These are phyloP conservation scores for Populus hybrid DNA, from an alignment of 441 rosid species.

Conservation along the genomic window DNA sequence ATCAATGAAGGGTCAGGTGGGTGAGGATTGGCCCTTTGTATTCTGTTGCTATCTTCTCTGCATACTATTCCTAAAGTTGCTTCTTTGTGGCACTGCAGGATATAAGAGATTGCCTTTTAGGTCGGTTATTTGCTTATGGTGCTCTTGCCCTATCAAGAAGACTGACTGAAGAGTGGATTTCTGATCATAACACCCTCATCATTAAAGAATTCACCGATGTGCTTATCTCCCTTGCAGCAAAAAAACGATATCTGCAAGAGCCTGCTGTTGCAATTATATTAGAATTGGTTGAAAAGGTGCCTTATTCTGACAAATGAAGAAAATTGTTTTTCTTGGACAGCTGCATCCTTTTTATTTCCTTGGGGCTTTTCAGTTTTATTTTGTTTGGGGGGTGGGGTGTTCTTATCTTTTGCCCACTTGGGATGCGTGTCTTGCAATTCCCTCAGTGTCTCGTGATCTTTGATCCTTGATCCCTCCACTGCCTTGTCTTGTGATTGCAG, in stretches of 20 bases:
- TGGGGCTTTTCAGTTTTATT: neutral
- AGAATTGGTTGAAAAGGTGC: conserved; percentile 74
- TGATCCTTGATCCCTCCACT: neutral
- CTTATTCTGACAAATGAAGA: neutral
- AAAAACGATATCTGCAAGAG: conserved; percentile 89
- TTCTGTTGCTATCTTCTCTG: conserved; percentile 14
- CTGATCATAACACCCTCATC: conserved; percentile 47
- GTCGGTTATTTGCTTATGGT: conserved; percentile 87
- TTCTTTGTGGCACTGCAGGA: conserved; percentile 49
- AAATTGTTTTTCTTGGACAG: neutral
- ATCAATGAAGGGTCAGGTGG: conserved; percentile 93
- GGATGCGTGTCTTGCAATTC: neutral
- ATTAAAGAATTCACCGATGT: conserved; percentile 59
- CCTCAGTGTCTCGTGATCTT: neutral
- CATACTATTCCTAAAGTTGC: conserved; percentile 3
- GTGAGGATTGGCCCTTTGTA: conserved; percentile 19
- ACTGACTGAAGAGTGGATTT: conserved; percentile 51
- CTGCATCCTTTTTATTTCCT: neutral
- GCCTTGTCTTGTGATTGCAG: conserved; percentile 39
- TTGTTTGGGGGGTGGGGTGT: neutral
- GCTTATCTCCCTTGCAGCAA: conserved; percentile 65
- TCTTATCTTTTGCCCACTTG: neutral
- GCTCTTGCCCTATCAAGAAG: conserved; percentile 79
- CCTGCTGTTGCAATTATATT: conserved; percentile 71
- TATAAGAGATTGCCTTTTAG: conserved; percentile 78